phyloP scores from a whole-genome alignment of 257 asterid species.

The Mentha longifolia region DNA sequence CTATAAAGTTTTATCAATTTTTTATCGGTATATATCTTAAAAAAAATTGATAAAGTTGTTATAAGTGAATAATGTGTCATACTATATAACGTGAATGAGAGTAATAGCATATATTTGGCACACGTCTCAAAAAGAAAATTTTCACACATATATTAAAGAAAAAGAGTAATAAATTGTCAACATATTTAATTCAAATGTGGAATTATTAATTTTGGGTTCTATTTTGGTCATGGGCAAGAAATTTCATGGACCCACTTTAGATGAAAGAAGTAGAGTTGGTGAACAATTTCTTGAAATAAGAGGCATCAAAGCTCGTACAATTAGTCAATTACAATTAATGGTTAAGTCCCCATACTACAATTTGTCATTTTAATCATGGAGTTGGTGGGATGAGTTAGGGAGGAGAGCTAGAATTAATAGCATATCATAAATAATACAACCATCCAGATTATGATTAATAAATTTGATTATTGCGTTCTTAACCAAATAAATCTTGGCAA shows the following conservation, averaged over 20 bases:
- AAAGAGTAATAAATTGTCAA: not conserved
- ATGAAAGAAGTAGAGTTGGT: conserved; percentile 32
- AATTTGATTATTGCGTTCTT: not conserved
- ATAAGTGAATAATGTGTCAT: too few species aligned
- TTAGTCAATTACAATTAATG: conserved; percentile 24
- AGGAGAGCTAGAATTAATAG: not conserved
- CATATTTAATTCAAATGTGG: conserved; percentile 21
- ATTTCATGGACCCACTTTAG: conserved; percentile 27
- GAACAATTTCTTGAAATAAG: conserved; percentile 34
- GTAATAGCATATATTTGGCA: too few species aligned
- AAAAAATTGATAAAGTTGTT: too few species aligned
- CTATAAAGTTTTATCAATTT: too few species aligned
- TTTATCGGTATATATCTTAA: too few species aligned
- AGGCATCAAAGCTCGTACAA: conserved; percentile 13
- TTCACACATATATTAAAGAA: too few species aligned
- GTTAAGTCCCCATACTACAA: not conserved
- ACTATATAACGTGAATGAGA: too few species aligned
- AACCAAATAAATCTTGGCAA: not conserved
- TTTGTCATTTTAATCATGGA: conserved; percentile 19
- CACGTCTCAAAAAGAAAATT: too few species aligned
- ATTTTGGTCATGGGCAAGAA: not conserved
- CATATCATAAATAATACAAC: conserved; percentile 20
- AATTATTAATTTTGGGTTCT: conserved; percentile 6
- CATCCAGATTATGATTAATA: conserved; percentile 18
- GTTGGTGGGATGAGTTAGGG: conserved; percentile 30